Percentiles rank a stretch among this genome's conserved stretches.
Evolutionary conservation across 2,329 filamentous ascomycete genomes (phyloP).

Genomic region (Emmonsia crescens): DNA sequence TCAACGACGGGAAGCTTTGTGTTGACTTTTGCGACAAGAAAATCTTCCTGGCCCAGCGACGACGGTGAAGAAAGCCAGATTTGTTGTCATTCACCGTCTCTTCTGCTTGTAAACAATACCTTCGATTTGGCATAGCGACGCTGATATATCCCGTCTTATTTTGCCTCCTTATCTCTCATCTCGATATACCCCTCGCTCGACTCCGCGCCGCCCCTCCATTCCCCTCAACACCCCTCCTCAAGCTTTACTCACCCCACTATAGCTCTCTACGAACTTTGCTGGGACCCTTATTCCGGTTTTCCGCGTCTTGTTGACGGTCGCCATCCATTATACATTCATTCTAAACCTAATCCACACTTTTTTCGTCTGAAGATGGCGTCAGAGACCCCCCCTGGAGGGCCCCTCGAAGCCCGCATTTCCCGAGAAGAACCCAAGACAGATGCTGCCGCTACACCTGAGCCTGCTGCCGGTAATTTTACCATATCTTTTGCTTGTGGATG

Average conservation of each 20-base stretch:
- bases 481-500: not conserved
- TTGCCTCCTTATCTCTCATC: not conserved
- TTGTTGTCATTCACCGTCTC: not conserved
- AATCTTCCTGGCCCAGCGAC: not conserved
- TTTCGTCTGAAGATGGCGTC: slow-evolving; percentile 27
- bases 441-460: not conserved
- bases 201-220: not conserved
- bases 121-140: not conserved
- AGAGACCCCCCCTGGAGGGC: slow-evolving; percentile 26
- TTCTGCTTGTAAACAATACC: not conserved
- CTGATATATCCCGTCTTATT: not conserved
- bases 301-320: not conserved
- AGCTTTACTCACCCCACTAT: not conserved
- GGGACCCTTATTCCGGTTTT: not conserved
- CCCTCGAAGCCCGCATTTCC: slow-evolving; percentile 40
- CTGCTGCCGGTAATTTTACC: not conserved
- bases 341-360: not conserved
- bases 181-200: not conserved
- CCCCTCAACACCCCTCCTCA: not conserved
- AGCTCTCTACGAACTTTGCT: not conserved
- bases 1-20: not conserved
- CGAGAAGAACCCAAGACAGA: slow-evolving; percentile 25
- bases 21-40: not conserved
- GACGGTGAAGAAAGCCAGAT: not conserved
- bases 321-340: not conserved